Percentiles rank a stretch among this genome's conserved stretches.
These are phyloP conservation scores for Trypanosoma lewisi DNA, from an alignment of 208 protist genomes.

Conservation along the genomic window DNA sequence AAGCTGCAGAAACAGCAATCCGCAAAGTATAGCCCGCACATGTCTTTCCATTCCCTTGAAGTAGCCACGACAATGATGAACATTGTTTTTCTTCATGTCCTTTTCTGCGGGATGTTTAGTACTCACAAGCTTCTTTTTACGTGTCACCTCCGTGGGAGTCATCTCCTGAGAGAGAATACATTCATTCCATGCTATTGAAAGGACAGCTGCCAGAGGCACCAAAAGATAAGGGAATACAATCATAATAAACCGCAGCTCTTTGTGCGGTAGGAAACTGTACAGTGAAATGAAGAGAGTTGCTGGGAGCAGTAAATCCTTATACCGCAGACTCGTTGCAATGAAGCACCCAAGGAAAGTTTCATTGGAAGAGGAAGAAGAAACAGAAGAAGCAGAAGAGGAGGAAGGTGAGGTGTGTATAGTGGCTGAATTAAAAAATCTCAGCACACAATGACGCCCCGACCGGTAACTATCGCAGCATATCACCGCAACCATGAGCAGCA, in stretches of 20 bases:
- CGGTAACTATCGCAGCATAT: conserved; percentile 6
- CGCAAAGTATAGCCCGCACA: neutral
- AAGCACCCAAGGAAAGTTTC: neutral
- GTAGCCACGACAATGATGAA: neutral
- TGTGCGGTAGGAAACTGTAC: conserved; percentile 91
- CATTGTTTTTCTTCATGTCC: neutral
- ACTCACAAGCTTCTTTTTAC: neutral
- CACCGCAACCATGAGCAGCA: conserved; percentile 22
- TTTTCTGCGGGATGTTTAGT: neutral
- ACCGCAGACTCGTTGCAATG: conserved; percentile 1
- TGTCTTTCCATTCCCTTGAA: neutral
- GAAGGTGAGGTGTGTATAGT: neutral
- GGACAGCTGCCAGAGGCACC: conserved; percentile 38
- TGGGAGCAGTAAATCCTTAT: conserved; percentile 27
- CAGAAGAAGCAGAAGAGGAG: neutral
- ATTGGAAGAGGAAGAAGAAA: neutral
- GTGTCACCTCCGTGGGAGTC: neutral
- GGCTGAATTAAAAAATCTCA: neutral
- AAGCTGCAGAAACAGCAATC: conserved; percentile 21
- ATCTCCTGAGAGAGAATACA: neutral
- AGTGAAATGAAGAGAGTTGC: conserved; percentile 59
- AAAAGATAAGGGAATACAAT: conserved; percentile 86
- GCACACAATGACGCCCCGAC: neutral
- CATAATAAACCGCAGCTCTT: conserved; percentile 95
- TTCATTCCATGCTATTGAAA: conserved; percentile 21